Evolutionary conservation across 768 basidiomycete species (phyloP).

Genomic region (Gyrodon lividus): DNA sequence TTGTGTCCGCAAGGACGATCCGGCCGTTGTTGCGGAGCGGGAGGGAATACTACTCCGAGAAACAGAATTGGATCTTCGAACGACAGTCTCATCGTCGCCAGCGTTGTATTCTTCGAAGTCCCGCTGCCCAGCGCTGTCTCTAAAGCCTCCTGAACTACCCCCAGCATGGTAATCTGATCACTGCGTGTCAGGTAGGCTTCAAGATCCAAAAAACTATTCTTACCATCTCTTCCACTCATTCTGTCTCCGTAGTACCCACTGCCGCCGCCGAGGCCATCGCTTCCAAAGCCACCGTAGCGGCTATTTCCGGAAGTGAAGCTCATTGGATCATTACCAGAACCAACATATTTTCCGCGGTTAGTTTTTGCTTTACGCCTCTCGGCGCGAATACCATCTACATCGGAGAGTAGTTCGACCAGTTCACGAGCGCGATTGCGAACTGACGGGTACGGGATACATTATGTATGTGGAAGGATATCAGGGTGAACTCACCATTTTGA

Average conservation of each 20-base stretch:
- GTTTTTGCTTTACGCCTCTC: slow-evolving; percentile 92
- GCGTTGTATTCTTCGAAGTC: slow-evolving; percentile 95
- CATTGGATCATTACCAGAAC: slow-evolving; percentile 80
- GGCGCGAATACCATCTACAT: slow-evolving; percentile 84
- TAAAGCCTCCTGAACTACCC: slow-evolving; percentile 56
- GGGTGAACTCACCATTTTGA: slow-evolving; percentile 72
- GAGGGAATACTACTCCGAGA: slow-evolving; percentile 30
- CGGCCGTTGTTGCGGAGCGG: slow-evolving; percentile 33
- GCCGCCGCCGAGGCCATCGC: slow-evolving; percentile 41
- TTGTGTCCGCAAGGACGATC: slow-evolving; percentile 39
- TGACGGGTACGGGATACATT: slow-evolving; percentile 32
- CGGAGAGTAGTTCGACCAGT: slow-evolving; percentile 85
- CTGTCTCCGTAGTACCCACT: slow-evolving; percentile 46
- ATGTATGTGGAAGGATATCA: background rate
- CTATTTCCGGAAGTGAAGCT: slow-evolving; percentile 58
- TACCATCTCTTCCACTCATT: slow-evolving; percentile 40
- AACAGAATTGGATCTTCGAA: slow-evolving; percentile 40
- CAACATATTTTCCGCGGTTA: slow-evolving; percentile 88
- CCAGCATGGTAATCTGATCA: slow-evolving; percentile 37
- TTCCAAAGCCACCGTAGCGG: slow-evolving; percentile 72
- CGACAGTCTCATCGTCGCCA: slow-evolving; percentile 78
- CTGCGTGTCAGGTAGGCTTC: slow-evolving; percentile 5
- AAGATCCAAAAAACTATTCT: slow-evolving; percentile 15
- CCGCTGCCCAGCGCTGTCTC: slow-evolving; percentile 52
- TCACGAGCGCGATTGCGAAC: slow-evolving; percentile 95